Conservation (phyloP, 2,329 filamentous ascomycete species). For the Aciculosporium take region DNA sequence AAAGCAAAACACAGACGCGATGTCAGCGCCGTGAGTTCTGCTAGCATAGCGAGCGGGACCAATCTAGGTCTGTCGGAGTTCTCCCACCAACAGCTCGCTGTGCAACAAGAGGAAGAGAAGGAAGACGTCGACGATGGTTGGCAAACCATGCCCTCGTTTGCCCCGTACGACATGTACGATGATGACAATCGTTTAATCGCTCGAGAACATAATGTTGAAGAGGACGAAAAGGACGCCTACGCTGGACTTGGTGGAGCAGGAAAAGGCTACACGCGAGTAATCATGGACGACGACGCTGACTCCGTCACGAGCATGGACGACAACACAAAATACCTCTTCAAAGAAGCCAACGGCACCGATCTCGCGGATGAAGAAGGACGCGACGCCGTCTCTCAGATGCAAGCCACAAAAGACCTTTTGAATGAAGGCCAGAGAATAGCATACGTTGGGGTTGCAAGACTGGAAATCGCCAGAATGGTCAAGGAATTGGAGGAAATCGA, state of each 20-base stretch:
- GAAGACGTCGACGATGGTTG: conserved; percentile 54
- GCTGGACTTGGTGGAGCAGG: conserved; percentile 72
- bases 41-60: conserved; percentile 10
- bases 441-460: conserved; percentile 78
- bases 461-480: conserved; percentile 68
- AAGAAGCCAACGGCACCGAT: conserved; percentile 45
- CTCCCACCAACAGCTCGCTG: conserved; percentile 70
- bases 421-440: conserved; percentile 93
- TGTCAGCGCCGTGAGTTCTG: conserved; percentile 22
- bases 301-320: conserved; percentile 95
- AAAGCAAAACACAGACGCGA: conserved; percentile 21
- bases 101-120: conserved; percentile 38
- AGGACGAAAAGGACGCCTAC: conserved; percentile 55
- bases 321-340: conserved; percentile 91
- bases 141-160: conserved; percentile 91
- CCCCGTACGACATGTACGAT: conserved; percentile 88
- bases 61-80: conserved; percentile 53
- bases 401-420: conserved; percentile 87
- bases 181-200: conserved; percentile 83
- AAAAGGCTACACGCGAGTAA: conserved; percentile 90
- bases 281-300: conserved; percentile 85
- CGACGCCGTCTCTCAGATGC: conserved; percentile 78
- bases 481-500: conserved; percentile 51
- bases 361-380: conserved; percentile 57
- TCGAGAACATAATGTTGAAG: conserved; percentile 59